Conservation (phyloP, 2,329 filamentous ascomycete species). For the Aspergillus pseudonomiae region DNA sequence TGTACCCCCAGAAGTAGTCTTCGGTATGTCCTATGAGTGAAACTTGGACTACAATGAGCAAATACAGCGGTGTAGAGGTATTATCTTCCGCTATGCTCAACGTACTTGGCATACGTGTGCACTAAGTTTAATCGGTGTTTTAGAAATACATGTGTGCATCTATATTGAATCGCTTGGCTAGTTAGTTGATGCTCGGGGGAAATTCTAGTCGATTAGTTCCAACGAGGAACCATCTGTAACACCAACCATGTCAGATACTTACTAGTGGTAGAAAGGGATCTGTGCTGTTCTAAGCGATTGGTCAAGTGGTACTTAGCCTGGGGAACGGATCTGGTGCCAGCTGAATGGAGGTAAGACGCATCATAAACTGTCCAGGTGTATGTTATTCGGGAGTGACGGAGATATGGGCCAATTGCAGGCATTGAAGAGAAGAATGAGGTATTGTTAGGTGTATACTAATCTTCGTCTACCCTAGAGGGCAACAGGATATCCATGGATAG, state of each 20-base stretch:
- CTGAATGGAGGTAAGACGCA: neutral
- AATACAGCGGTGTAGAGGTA: neutral
- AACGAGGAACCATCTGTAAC: neutral
- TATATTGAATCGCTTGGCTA: neutral
- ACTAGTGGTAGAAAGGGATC: neutral
- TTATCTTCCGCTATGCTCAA: neutral
- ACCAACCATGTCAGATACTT: neutral
- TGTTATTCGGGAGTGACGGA: neutral
- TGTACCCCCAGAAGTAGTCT: neutral
- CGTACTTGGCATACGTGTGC: neutral
- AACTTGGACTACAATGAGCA: neutral
- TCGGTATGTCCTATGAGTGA: neutral
- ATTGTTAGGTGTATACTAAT: too few species aligned
- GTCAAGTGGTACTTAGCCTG: neutral
- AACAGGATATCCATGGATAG: too few species aligned
- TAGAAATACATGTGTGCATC: too few species aligned
- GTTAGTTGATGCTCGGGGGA: neutral
- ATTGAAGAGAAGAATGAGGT: too few species aligned
- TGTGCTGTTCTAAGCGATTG: neutral
- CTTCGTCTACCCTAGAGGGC: too few species aligned
- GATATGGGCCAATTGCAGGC: neutral
- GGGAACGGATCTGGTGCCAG: too few species aligned
- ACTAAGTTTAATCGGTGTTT: too few species aligned
- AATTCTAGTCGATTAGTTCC: neutral
- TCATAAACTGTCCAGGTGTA: neutral